Conservation (phyloP, 805 yeast genomes). For the Ogataea saltuana region DNA sequence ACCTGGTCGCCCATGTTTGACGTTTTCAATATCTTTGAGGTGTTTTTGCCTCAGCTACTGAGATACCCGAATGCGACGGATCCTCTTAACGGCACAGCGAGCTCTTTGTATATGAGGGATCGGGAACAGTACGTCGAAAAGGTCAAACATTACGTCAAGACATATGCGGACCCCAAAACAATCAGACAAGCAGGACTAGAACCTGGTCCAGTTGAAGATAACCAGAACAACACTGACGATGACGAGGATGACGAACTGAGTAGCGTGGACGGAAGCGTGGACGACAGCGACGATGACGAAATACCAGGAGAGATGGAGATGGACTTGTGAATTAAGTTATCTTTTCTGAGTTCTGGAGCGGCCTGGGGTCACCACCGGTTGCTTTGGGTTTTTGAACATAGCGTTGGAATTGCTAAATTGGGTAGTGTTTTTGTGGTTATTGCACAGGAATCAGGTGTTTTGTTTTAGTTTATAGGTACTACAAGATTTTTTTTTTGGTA, state of each 20-base stretch:
- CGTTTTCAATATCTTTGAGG: slow-evolving; percentile 83
- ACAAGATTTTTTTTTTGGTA: no score
- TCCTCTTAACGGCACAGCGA: slow-evolving; percentile 90
- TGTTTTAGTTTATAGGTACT: no score
- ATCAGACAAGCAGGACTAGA: slow-evolving; percentile 29
- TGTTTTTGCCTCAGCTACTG: slow-evolving; percentile 87
- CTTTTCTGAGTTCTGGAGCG: neutral
- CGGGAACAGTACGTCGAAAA: slow-evolving; percentile 63
- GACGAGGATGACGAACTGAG: slow-evolving; percentile 35
- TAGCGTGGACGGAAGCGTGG: slow-evolving; percentile 27
- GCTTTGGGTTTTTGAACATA: no score
- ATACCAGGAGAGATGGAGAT: slow-evolving; percentile 39
- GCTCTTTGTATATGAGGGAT: slow-evolving; percentile 71
- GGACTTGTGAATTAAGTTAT: slow-evolving; percentile 8
- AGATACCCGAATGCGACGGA: slow-evolving; percentile 94
- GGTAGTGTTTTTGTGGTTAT: no score
- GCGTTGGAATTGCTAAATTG: no score
- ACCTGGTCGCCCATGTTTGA: slow-evolving; percentile 99
- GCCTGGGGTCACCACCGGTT: no score
- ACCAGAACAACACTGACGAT: slow-evolving; percentile 24
- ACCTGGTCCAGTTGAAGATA: slow-evolving; percentile 30
- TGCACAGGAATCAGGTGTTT: no score
- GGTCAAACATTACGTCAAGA: slow-evolving; percentile 71
- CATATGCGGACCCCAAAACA: slow-evolving; percentile 55
- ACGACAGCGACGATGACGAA: slow-evolving; percentile 28